Evolutionary conservation across 495 filamentous ascomycete genomes (phyloP).

Genomic region (Saxophila tyrrhenica): DNA sequence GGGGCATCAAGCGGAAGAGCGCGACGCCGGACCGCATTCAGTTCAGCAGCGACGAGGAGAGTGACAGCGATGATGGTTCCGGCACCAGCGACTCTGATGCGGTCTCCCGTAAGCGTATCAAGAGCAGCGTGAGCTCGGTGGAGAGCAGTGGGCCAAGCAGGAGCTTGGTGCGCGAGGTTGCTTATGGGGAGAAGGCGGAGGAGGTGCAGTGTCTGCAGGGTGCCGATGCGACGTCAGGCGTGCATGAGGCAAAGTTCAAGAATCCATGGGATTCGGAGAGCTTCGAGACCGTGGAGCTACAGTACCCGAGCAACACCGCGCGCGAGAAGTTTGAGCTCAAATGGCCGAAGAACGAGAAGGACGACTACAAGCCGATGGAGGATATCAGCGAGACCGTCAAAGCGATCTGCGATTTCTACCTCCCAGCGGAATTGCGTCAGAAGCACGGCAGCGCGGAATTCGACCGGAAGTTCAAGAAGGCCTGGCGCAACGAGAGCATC

Average conservation of each 20-base stretch:
- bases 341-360: slow-evolving; percentile 51
- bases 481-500: slow-evolving; percentile 51
- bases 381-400: slow-evolving; percentile 77
- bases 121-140: slow-evolving; percentile 17
- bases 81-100: slow-evolving; percentile 10
- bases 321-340: slow-evolving; percentile 56
- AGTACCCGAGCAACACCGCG: slow-evolving; percentile 26
- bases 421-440: slow-evolving; percentile 52
- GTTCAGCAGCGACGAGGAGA: slow-evolving; percentile 15
- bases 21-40: slow-evolving; percentile 5
- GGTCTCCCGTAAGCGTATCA: slow-evolving; percentile 14
- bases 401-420: slow-evolving; percentile 59
- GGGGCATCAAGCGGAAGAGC: slow-evolving; percentile 19
- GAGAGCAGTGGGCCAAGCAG: slow-evolving; percentile 5
- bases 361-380: slow-evolving; percentile 71
- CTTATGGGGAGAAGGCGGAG: slow-evolving; percentile 1
- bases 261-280: slow-evolving; percentile 4
- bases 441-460: slow-evolving; percentile 62
- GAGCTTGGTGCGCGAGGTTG: slow-evolving; percentile 1
- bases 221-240: slow-evolving; percentile 16
- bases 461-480: slow-evolving; percentile 57
- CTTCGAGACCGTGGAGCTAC: slow-evolving; percentile 23
- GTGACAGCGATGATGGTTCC: slow-evolving; percentile 6
- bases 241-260: slow-evolving; percentile 10
- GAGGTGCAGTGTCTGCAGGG: slow-evolving; percentile 11